A percentile compares a stretch with the other conserved stretches of the same genome.
phyloP scores from a whole-genome alignment of 768 basidiomycete genomes.

The Lentinula aciculospora region DNA sequence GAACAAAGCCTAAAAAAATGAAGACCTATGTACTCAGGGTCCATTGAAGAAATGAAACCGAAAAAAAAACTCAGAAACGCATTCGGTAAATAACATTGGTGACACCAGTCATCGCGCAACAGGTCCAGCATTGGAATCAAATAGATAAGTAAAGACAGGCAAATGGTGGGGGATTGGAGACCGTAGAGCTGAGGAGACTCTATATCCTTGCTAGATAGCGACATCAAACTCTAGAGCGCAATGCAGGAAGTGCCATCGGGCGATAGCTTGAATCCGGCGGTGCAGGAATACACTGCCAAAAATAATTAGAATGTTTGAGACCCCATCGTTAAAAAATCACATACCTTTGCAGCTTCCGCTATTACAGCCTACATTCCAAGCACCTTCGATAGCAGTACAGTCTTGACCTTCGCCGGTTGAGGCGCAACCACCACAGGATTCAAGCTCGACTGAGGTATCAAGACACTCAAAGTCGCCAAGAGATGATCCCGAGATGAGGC shows the following conservation, averaged over 20 bases:
- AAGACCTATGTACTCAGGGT: conserved; percentile 1
- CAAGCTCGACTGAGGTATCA: conserved; percentile 56
- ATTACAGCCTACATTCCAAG: conserved; percentile 69
- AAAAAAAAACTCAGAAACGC: neutral
- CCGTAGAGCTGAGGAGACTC: neutral
- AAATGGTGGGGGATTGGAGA: neutral
- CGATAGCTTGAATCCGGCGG: neutral
- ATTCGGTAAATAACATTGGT: neutral
- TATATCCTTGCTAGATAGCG: neutral
- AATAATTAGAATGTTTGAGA: neutral
- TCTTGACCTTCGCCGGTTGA: conserved; percentile 60
- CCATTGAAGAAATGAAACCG: neutral
- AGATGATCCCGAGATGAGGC: conserved; percentile 40
- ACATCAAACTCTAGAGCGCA: conserved; percentile 9
- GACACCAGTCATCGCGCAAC: neutral
- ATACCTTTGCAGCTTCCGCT: conserved; percentile 46
- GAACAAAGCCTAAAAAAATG: neutral
- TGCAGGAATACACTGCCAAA: conserved; percentile 4
- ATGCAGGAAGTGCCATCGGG: conserved; percentile 11
- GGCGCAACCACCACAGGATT: conserved; percentile 74
- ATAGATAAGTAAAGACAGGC: neutral
- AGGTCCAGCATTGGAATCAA: neutral
- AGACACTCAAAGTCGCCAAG: conserved; percentile 53
- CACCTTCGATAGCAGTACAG: conserved; percentile 61
- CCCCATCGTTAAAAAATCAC: conserved; percentile 15